Percentiles rank a stretch among this genome's conserved stretches.
Evolutionary conservation across 2,329 filamentous ascomycete species (phyloP).

Genomic region (Fusarium sp.): DNA sequence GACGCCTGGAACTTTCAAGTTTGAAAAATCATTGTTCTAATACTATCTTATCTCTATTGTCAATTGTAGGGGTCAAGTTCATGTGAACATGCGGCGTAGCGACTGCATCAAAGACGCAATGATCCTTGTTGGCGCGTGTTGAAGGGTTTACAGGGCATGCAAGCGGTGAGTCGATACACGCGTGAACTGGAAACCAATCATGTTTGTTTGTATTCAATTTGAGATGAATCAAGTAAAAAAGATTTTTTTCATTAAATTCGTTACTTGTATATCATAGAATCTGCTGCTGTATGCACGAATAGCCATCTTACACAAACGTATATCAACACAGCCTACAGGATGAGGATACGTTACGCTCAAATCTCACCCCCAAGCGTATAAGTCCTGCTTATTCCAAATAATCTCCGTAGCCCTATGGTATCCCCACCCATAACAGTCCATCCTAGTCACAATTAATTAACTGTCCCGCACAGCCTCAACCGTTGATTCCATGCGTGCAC

Average conservation of each 20-base stretch:
- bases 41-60: not conserved
- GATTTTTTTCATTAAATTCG: not conserved
- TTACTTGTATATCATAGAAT: not conserved
- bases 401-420: not conserved
- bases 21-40: not conserved
- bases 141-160: conserved; percentile 4
- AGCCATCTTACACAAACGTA: not conserved
- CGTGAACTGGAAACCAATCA: not conserved
- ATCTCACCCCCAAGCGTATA: not conserved
- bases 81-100: not conserved
- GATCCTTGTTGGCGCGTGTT: conserved; percentile 16
- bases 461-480: conserved; percentile 9
- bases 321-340: conserved; percentile 2
- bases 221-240: too few species aligned
- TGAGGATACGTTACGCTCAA: not conserved
- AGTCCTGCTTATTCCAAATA: conserved; percentile 10
- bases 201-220: too few species aligned
- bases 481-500: conserved; percentile 26
- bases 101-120: not conserved
- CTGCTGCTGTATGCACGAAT: not conserved
- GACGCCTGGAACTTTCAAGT: not conserved
- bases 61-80: not conserved
- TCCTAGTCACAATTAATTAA: too few species aligned
- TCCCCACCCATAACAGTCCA: not conserved
- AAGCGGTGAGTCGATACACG: not conserved